Evolutionary conservation across 2,329 filamentous ascomycete genomes (phyloP).

Genomic region (Magnaporthiopsis poae): DNA sequence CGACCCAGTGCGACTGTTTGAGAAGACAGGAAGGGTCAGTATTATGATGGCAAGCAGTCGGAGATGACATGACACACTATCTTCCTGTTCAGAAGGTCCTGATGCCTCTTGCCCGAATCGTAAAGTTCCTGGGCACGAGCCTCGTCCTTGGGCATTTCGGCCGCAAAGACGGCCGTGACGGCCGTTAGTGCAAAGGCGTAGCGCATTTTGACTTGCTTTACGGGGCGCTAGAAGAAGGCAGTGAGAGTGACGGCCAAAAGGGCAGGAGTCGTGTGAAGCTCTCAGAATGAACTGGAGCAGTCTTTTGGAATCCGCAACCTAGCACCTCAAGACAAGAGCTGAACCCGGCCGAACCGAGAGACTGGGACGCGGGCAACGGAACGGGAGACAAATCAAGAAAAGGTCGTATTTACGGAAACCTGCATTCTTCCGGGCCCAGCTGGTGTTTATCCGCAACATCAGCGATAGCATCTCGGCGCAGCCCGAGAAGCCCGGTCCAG

Average conservation of each 20-base stretch:
- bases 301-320: neutral
- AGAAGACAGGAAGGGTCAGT: no score
- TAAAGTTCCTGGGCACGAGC: conserved; percentile 3
- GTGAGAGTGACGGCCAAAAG: no score
- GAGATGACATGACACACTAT: neutral
- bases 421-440: neutral
- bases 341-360: neutral
- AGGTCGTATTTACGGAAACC: no score
- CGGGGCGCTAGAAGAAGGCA: no score
- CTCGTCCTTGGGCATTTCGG: conserved; percentile 8
- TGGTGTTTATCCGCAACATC: neutral
- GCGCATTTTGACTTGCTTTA: neutral
- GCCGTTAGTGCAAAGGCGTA: conserved; percentile 1
- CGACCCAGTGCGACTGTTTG: conserved; percentile 3
- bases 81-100: conserved; percentile 1
- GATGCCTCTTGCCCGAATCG: conserved; percentile 3
- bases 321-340: neutral
- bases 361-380: no score
- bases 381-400: no score
- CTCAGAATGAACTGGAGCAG: neutral
- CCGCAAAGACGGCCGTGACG: conserved; percentile 3
- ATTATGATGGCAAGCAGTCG: no score
- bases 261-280: neutral
- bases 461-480: neutral
- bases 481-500: neutral